Evolutionary conservation across 2,329 filamentous ascomycete species (phyloP).

Genomic region (Beauveria scarabaeidicola): DNA sequence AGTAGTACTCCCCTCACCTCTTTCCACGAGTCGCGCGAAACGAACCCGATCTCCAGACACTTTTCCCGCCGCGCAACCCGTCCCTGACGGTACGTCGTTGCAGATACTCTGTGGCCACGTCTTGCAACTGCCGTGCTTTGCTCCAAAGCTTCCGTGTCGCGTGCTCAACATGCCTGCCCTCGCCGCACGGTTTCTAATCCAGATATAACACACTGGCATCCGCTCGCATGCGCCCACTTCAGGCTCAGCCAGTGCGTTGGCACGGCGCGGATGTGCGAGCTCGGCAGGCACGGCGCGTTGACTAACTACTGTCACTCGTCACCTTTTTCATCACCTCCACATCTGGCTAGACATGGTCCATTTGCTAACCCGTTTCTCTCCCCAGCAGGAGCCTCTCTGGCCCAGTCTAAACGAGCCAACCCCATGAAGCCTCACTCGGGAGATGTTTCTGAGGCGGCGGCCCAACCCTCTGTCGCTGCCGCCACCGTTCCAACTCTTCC

Average conservation of each 20-base stretch:
- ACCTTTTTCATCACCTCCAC: not conserved
- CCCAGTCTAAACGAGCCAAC: conserved; percentile 23
- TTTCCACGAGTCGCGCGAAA: conserved; percentile 63
- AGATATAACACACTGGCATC: not conserved
- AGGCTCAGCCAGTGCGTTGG: not conserved
- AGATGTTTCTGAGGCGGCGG: conserved; percentile 48
- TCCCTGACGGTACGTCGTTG: conserved; percentile 65
- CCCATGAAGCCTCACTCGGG: conserved; percentile 51
- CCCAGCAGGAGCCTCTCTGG: conserved; percentile 36
- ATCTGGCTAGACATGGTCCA: not conserved
- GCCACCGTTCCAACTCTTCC: conserved; percentile 31
- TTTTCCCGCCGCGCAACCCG: conserved; percentile 44
- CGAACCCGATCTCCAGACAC: conserved; percentile 67
- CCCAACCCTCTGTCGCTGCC: conserved; percentile 32
- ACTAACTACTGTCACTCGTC: not conserved
- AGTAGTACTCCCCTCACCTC: conserved; percentile 36
- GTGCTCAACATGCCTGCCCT: not conserved
- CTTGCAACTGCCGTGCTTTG: conserved; percentile 25
- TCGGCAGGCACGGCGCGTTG: not conserved
- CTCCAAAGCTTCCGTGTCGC: conserved; percentile 19
- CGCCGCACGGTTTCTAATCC: not conserved
- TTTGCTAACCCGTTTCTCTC: conserved; percentile 20
- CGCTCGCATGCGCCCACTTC: not conserved
- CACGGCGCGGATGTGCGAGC: not conserved
- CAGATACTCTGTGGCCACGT: conserved; percentile 25